Percentiles rank a stretch among this genome's conserved stretches.
phyloP scores from a whole-genome alignment of 2,329 filamentous ascomycete genomes.

The Clathrospora elynae region DNA sequence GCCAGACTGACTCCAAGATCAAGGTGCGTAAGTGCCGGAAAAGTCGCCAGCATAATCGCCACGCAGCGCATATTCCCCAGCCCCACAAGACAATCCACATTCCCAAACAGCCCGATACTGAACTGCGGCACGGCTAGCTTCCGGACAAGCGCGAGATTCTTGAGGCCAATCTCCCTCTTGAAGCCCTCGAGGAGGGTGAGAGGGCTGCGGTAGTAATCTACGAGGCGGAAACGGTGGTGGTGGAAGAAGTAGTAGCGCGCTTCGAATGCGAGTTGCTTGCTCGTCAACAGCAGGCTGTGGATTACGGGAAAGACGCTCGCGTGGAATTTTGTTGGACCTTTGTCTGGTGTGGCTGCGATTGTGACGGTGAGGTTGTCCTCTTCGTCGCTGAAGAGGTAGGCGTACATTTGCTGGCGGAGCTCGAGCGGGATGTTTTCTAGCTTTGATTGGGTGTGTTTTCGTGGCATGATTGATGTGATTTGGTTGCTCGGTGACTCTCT shows the following conservation, averaged over 20 bases:
- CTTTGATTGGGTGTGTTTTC: no score
- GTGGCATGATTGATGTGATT: no score
- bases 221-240: neutral
- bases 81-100: neutral
- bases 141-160: no score
- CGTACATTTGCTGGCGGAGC: neutral
- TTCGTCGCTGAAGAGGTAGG: neutral
- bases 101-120: no score
- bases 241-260: neutral
- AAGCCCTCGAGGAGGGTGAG: no score
- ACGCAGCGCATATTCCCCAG: neutral
- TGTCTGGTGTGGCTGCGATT: no score
- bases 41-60: neutral
- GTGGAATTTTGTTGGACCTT: no score
- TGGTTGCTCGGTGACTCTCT: no score
- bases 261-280: neutral
- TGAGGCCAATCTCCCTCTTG: no score
- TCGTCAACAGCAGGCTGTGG: neutral
- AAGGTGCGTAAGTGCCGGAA: neutral
- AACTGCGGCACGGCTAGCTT: no score
- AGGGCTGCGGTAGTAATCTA: neutral
- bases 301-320: no score
- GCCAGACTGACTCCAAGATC: no score
- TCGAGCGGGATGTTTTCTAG: neutral
- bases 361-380: neutral